Evolutionary conservation across 192 early-diverging fungal genomes (phyloP).

Genomic region (Coemansia sp.): DNA sequence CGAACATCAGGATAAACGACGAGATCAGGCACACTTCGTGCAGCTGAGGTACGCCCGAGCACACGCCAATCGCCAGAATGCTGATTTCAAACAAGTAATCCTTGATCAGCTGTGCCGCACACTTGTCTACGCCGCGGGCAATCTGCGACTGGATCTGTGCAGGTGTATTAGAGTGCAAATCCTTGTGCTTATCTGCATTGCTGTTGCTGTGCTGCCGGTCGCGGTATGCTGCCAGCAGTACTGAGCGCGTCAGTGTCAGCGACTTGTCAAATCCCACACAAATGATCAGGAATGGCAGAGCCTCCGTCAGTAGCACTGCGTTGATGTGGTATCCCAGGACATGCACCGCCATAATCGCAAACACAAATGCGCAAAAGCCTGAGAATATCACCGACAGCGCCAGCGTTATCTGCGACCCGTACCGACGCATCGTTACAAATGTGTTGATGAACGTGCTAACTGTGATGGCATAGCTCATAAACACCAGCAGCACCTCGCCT

Average conservation of each 20-base stretch:
- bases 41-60: slow-evolving; percentile 71
- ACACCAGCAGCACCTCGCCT: slow-evolving; percentile 75
- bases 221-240: slow-evolving; percentile 58
- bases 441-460: slow-evolving; percentile 74
- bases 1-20: slow-evolving; percentile 76
- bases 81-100: slow-evolving; percentile 83
- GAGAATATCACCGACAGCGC: slow-evolving; percentile 67
- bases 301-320: slow-evolving; percentile 74
- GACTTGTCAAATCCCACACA: slow-evolving; percentile 91
- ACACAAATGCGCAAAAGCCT: slow-evolving; percentile 75
- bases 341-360: slow-evolving; percentile 67
- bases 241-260: slow-evolving; percentile 75
- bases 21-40: slow-evolving; percentile 81
- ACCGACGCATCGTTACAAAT: slow-evolving; percentile 78
- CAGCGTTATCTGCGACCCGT: slow-evolving; percentile 80
- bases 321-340: slow-evolving; percentile 66
- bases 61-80: slow-evolving; percentile 72
- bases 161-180: slow-evolving; percentile 25
- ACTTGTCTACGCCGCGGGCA: slow-evolving; percentile 60
- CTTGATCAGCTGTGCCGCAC: slow-evolving; percentile 60
- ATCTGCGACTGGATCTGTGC: slow-evolving; percentile 63
- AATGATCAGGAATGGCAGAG: slow-evolving; percentile 86
- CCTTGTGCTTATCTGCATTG: not conserved
- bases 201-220: slow-evolving; percentile 29
- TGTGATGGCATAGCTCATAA: slow-evolving; percentile 78